Base-by-base conservation (phyloP, 2,329 filamentous ascomycete species). In the Zymoseptoria tritici region DNA sequence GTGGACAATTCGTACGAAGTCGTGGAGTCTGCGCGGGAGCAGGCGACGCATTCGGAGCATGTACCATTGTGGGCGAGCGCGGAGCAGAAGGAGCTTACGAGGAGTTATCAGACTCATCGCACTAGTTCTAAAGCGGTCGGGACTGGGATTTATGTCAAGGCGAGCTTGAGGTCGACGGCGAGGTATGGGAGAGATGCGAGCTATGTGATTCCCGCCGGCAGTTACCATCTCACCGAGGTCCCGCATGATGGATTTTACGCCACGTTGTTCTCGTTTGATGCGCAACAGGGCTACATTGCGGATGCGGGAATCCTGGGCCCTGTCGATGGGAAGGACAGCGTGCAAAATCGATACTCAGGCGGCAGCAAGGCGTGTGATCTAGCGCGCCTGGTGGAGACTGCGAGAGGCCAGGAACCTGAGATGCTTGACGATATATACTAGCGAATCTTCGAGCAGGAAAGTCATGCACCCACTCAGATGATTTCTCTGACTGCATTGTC, bases 231-330 rank as follows among this genome's bases (percentile, higher is more conserved):
- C 0, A 64, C 68, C 7, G 65, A 66, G 1, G 72, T 76, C 1
- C 57, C 62, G 2, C 67, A 71, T 0, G 62, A 72, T 7, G 55
- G 50, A 1, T 55, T 75, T 0, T 72, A 75, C 51, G 73, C 75
- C 1, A 75, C 73, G 0, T 46, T 77, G 3, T 73, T 74, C 65
- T 69, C 72, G 53, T 76, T 76, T 55, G 74, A 77, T 58, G 67
- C 72, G 0, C 53, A 49, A 9, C 69, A 70, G 1, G 74, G 74
- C 7, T 75, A 71, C 54, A 58, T 64, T 3, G 56, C 66, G 49
- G 67, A 72, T 55, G 72, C 72, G 0, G 62, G 62, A 3, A 71
- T 75, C 0, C 64, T 76, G 3, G 72, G 73, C 0, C 73, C 74
- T 7, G 65, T 57, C 36, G 63, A 70, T 29, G 66, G 59, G 11